A percentile compares a stretch with the other conserved stretches of the same genome.
Conservation (phyloP, 1,284 basidiomycete species). For the Moniliella sp. region DNA sequence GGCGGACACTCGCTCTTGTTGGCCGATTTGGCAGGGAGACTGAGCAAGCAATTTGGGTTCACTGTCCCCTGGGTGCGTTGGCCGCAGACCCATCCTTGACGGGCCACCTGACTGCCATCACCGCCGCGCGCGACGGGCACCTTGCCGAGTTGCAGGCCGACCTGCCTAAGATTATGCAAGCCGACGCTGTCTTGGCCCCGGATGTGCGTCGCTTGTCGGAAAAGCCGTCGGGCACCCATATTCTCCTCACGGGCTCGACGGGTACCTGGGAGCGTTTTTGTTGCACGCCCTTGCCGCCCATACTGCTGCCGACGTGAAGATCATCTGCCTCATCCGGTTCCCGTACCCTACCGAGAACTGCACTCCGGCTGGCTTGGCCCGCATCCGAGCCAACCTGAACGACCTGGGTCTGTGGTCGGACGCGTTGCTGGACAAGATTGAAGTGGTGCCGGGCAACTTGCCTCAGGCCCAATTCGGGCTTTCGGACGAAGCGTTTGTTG, state of each 20-base stretch:
- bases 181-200: constrained; percentile 16
- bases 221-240: constrained; percentile 6
- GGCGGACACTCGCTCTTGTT: constrained; percentile 29
- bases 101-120: constrained; percentile 18
- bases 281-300: constrained; percentile 22
- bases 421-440: constrained; percentile 15
- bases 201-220: constrained; percentile 4
- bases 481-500: constrained; percentile 11
- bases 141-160: constrained; percentile 26
- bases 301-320: constrained; percentile 26
- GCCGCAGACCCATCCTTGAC: constrained; percentile 21
- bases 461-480: constrained; percentile 24
- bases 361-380: constrained; percentile 27
- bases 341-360: constrained; percentile 17
- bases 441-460: constrained; percentile 26
- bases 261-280: constrained; percentile 31
- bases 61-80: constrained; percentile 17
- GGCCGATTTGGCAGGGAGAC: constrained; percentile 21
- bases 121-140: constrained; percentile 26
- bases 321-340: constrained; percentile 32
- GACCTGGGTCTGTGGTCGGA: constrained; percentile 5
- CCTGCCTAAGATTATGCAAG: constrained; percentile 24
- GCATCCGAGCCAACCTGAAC: constrained; percentile 21
- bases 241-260: constrained; percentile 32
- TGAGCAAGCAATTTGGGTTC: constrained; percentile 26